Percentiles rank a stretch among this genome's conserved stretches.
Conservation (phyloP, 371 early-diverging fungal genomes). For the Mortierella sp. region DNA sequence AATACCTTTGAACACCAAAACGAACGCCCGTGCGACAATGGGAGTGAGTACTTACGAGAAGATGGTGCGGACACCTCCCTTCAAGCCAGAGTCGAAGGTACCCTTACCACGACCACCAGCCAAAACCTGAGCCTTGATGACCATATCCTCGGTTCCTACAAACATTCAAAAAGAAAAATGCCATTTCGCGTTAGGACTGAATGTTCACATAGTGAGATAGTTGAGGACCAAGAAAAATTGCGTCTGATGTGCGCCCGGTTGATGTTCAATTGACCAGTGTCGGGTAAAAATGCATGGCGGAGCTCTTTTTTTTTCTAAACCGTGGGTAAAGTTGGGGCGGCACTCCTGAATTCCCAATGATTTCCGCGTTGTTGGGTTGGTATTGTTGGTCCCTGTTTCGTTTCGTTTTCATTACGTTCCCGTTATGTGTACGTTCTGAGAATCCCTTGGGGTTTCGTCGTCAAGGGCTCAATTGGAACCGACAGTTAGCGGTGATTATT, state of each 20-base stretch:
- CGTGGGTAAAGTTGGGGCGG: background rate
- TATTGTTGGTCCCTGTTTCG: no score
- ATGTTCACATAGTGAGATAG: background rate
- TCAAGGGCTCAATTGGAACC: background rate
- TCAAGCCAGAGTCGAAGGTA: slow-evolving; percentile 92
- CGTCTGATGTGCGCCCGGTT: background rate
- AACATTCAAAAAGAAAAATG: background rate
- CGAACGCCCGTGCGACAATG: background rate
- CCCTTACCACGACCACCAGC: slow-evolving; percentile 99
- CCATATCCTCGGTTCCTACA: slow-evolving; percentile 85
- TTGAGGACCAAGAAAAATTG: background rate
- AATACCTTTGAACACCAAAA: background rate
- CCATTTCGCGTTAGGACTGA: background rate
- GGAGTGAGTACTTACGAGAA: slow-evolving; percentile 83
- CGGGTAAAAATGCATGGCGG: background rate
- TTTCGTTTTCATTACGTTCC: no score
- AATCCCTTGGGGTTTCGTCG: background rate
- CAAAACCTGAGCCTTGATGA: slow-evolving; percentile 98
- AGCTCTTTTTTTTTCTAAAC: background rate
- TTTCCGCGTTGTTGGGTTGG: slow-evolving; percentile 3
- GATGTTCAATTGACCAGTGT: background rate
- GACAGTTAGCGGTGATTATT: background rate
- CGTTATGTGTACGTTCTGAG: no score
- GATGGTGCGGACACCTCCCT: slow-evolving; percentile 97
- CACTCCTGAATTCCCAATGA: background rate